Base-by-base conservation (phyloP, 257 asterid genomes). In the Craterostigma plantagineum region DNA sequence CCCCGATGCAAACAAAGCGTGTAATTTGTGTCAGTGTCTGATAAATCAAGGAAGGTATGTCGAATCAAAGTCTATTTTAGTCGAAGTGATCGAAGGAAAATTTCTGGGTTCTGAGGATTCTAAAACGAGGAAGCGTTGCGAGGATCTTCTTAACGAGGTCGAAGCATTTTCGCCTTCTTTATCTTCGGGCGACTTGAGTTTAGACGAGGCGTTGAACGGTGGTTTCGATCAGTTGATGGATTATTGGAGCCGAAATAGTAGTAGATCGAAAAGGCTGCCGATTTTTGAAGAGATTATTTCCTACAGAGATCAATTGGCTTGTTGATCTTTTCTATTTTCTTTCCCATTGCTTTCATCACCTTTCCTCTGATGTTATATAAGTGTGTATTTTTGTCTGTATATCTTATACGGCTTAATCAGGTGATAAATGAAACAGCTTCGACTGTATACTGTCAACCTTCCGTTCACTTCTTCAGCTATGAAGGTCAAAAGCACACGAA, bases 231-330 rank as follows among this genome's bases (percentile, higher is more conserved):
- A 73, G 72, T 60, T 76, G 74, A 75, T 77, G 70, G 70, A 49
- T 57, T 67, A 67, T 11, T 76, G 81, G 91, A 58, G 72, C 8
- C 85, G 78, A n/a, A n/a, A n/a, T n/a, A n/a, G n/a, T 7, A 34
- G 46, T 17, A 69, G 91, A 51, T 60, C 94, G 10, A 72, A 64
- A 59, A 67, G 96, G 49, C 96, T 85, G 42, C 96, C 96, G 12
- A 77, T 85, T 45, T 85, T 85, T 37, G 94, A 85, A 75, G 94
- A 85, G 53, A 85, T 85, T 7, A 62, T 81, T 36, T 60, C 81
- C 11, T 64, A 62, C 55, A 72, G 82, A 70, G 85, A 84, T 84
- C 93, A 84, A 61, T 53, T 80, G 55, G 92, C 82, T 11, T 79
- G 95, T 64, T 76, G 92, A 84, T 65, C 59, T 15, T 18, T 41